Evolutionary conservation across 805 yeast species (phyloP), one percentile per base, ranked within the genome.

Genomic region (Hanseniaspora opuntiae): DNA sequence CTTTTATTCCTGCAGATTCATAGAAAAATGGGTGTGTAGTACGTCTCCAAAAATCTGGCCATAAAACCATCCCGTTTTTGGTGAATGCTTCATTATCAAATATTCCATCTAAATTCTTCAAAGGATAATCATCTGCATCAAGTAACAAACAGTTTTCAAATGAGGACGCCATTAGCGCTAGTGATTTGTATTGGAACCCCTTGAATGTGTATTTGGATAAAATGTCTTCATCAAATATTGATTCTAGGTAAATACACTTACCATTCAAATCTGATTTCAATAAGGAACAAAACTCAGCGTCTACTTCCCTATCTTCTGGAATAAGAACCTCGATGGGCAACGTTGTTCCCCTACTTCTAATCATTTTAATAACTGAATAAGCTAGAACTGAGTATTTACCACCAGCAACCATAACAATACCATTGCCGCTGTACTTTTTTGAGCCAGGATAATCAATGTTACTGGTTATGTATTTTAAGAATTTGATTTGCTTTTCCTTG

Each of bases 21-120:
- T 83, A 86, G 60, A 75, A 82, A 38, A 69, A 68, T 6, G 95
- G 95, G 1, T 85, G 77, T 1, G 89, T 84, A 7, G 89, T 79
- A 58, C 95, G 74, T 65, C 82, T 77, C 95, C 95, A 86, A 65
- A 81, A 86, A 66, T 86, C 96, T 1, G 95, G 94, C 90, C 94
- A 86, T 25, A 79, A 64, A 25, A 81, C 67, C 63, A 78, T 66
- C 55, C 81, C 78, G 55, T 71, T 67, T 12, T 72, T 63, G 17
- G 61, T 57, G 66, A 76, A 86, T 0, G 86, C 80, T 45, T 79
- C 78, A 12, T 74, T 65, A 4, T 68, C 68, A 63, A 86, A 83
- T 22, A 85, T 62, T 19, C 65, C 63, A 58, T 80, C 84, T 2
- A 90, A 82, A 12, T 80, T 73, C 59, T 72, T 74, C 3, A 82